phyloP scores from a whole-genome alignment of 768 basidiomycete genomes.

The Mycena albidolilacea region DNA sequence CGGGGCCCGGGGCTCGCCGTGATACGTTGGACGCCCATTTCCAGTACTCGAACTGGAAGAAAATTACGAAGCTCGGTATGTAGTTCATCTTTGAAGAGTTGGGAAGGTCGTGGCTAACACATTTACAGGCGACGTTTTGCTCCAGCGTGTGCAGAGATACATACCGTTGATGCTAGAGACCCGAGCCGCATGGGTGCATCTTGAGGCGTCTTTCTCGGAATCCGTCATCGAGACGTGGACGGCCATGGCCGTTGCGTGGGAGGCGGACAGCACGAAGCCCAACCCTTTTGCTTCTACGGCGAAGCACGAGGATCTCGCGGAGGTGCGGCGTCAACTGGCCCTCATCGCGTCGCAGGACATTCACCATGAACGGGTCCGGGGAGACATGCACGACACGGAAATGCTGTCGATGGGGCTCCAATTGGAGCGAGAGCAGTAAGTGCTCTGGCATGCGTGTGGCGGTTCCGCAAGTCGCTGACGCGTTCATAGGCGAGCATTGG shows the following conservation, averaged over 20 bases:
- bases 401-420: conserved; percentile 30
- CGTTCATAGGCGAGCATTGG: conserved; percentile 2
- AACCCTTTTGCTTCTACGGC: conserved; percentile 30
- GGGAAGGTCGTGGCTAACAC: background rate
- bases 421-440: conserved; percentile 39
- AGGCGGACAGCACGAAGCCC: conserved; percentile 19
- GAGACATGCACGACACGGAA: conserved; percentile 38
- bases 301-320: conserved; percentile 14
- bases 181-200: background rate
- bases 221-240: conserved; percentile 41
- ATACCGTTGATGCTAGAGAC: conserved; percentile 6
- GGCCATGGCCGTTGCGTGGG: conserved; percentile 27
- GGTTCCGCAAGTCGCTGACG: too few species aligned
- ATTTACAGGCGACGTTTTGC: background rate
- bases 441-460: too few species aligned
- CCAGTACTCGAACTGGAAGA: conserved; percentile 26
- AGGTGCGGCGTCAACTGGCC: conserved; percentile 36
- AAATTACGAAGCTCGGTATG: conserved; percentile 1
- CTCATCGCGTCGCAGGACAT: background rate
- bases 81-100: background rate
- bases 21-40: conserved; percentile 22
- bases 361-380: background rate
- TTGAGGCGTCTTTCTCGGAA: conserved; percentile 35
- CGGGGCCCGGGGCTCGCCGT: conserved; percentile 45
- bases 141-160: background rate